Percentiles rank a stretch among this genome's conserved stretches.
phyloP scores from a whole-genome alignment of 495 filamentous ascomycete species.

The Trichoderma erinaceum region DNA sequence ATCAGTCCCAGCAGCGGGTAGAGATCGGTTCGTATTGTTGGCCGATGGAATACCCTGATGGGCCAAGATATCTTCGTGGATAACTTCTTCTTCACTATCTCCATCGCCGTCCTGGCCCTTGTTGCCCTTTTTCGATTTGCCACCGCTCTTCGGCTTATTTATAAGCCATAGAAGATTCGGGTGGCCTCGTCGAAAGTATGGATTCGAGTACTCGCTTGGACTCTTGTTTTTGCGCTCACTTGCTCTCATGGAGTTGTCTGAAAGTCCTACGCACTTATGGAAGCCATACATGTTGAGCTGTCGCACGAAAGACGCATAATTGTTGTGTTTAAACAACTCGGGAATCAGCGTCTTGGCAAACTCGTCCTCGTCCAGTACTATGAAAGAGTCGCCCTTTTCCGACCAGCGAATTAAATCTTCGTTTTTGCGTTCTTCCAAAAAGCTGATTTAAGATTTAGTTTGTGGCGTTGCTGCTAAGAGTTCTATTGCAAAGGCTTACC shows the following conservation, averaged over 20 bases:
- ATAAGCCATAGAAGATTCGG: constrained; percentile 96
- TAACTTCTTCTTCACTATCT: constrained; percentile 64
- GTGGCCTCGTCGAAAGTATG: constrained; percentile 88
- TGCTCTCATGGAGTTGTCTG: constrained; percentile 94
- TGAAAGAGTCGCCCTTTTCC: constrained; percentile 89
- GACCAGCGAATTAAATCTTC: constrained; percentile 97
- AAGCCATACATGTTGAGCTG: constrained; percentile 99
- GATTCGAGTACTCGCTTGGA: constrained; percentile 95
- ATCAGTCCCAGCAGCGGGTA: constrained; percentile 31
- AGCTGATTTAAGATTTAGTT: constrained; percentile 47
- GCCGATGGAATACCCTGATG: constrained; percentile 21
- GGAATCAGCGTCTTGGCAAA: constrained; percentile 97
- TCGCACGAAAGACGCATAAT: constrained; percentile 97
- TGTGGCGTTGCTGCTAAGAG: background rate
- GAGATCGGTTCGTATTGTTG: constrained; percentile 15
- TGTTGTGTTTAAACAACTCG: constrained; percentile 98
- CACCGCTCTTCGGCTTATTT: constrained; percentile 82
- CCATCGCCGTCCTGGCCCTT: constrained; percentile 64
- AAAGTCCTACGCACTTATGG: constrained; percentile 95
- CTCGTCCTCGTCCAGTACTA: constrained; percentile 96
- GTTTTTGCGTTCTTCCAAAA: constrained; percentile 85
- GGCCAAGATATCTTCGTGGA: constrained; percentile 31
- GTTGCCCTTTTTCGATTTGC: constrained; percentile 42
- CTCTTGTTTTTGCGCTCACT: constrained; percentile 96
- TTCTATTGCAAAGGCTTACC: constrained; percentile 47